Evolutionary conservation across 2,329 filamentous ascomycete genomes (phyloP).

Genomic region (Microsporum ferrugineum): DNA sequence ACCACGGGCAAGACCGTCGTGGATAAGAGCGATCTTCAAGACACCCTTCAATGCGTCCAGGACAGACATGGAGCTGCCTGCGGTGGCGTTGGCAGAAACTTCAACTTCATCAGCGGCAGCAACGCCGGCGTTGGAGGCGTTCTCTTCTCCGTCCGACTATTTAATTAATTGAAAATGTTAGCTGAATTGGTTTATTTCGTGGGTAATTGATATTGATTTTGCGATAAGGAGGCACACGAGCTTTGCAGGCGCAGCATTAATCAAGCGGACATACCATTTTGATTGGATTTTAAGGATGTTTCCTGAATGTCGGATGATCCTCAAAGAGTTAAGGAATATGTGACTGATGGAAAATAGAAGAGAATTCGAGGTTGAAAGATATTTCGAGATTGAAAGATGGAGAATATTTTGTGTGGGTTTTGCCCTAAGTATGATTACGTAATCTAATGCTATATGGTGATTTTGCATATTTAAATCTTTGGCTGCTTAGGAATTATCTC

Average conservation of each 20-base stretch:
- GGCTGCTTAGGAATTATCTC: no score
- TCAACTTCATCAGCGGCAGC: constrained; percentile 80
- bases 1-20: constrained; percentile 97
- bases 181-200: neutral
- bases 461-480: no score
- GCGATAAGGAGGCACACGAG: neutral
- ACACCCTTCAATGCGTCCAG: constrained; percentile 98
- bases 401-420: neutral
- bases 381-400: neutral
- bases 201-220: neutral
- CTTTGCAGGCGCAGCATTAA: neutral
- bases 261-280: constrained; percentile 35
- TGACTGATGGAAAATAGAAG: neutral
- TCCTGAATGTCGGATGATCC: constrained; percentile 41
- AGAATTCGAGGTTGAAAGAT: neutral
- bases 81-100: constrained; percentile 77
- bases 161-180: constrained; percentile 1
- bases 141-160: constrained; percentile 99
- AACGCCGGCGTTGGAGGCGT: constrained; percentile 51
- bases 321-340: constrained; percentile 36
- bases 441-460: neutral
- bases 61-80: constrained; percentile 78
- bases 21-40: constrained; percentile 95
- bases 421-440: neutral
- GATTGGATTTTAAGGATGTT: constrained; percentile 22